These are phyloP conservation scores for Phoma sp. DNA, from an alignment of 2,329 filamentous ascomycete species.

Conservation along the genomic window DNA sequence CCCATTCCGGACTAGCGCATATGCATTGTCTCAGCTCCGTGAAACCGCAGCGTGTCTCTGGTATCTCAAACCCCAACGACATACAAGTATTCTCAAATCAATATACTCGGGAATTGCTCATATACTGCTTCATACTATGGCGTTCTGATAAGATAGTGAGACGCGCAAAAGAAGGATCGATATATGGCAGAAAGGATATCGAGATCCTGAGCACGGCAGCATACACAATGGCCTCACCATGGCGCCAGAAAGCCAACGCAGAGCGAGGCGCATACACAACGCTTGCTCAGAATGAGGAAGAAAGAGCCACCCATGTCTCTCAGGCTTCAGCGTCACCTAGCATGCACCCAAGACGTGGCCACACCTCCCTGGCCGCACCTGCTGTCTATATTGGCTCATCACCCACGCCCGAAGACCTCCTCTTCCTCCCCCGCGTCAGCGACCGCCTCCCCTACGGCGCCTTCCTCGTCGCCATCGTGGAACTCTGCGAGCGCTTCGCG, in stretches of 20 bases:
- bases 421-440: conserved; percentile 43
- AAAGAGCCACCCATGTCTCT: conserved; percentile 19
- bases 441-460: conserved; percentile 54
- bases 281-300: conserved; percentile 41
- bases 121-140: not conserved
- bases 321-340: conserved; percentile 16
- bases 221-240: conserved; percentile 28
- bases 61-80: not conserved
- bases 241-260: conserved; percentile 22
- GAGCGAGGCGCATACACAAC: conserved; percentile 39
- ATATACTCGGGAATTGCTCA: not conserved
- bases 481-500: conserved; percentile 57
- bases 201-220: not conserved
- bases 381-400: conserved; percentile 27
- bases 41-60: conserved; percentile 17
- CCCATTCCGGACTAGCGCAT: conserved; percentile 1
- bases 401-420: conserved; percentile 35
- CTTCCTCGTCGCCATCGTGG: conserved; percentile 56
- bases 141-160: not conserved
- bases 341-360: conserved; percentile 19
- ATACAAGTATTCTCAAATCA: not conserved
- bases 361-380: conserved; percentile 5
- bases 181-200: not conserved
- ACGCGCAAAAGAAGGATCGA: no score
- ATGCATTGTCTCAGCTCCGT: conserved; percentile 6